phyloP scores from a whole-genome alignment of 129 eudicot genomes.

The Solidago caesia region DNA sequence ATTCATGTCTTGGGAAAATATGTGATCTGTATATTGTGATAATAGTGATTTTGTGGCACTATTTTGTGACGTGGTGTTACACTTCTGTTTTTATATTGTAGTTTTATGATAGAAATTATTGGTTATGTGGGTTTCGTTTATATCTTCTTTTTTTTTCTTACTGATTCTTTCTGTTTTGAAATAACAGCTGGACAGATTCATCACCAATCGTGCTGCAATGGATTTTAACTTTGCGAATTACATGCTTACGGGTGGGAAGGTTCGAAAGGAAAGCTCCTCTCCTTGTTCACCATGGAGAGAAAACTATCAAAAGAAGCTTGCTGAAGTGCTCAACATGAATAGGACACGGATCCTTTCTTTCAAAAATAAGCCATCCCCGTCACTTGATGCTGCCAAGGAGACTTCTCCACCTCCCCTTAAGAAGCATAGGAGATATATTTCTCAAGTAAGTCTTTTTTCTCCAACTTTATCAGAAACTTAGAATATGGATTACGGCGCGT shows the following conservation, averaged over 20 bases:
- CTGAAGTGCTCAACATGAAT: constrained; percentile 50
- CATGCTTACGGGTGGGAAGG: constrained; percentile 52
- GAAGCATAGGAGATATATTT: constrained; percentile 36
- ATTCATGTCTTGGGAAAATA: background rate
- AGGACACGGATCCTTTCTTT: constrained; percentile 61
- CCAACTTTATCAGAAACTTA: background rate
- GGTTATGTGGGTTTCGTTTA: background rate
- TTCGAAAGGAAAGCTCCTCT: constrained; percentile 27
- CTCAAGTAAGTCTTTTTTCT: constrained; percentile 35
- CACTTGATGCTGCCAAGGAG: constrained; percentile 21
- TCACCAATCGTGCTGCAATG: constrained; percentile 73
- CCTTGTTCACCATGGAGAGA: constrained; percentile 40
- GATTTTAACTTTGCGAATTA: constrained; percentile 60
- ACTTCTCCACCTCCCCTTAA: constrained; percentile 13
- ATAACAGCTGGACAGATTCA: constrained; percentile 63
- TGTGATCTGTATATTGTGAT: background rate
- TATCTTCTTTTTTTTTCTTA: background rate
- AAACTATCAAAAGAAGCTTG: constrained; percentile 51
- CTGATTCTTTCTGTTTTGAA: background rate
- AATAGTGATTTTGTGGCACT: background rate
- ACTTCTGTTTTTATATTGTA: constrained; percentile 3
- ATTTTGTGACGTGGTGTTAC: constrained; percentile 1
- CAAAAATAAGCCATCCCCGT: constrained; percentile 51
- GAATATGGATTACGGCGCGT: background rate
- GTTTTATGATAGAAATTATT: background rate